These are phyloP conservation scores for Canna indica DNA, from an alignment of 176 grass and related monocot species.

Conservation along the genomic window DNA sequence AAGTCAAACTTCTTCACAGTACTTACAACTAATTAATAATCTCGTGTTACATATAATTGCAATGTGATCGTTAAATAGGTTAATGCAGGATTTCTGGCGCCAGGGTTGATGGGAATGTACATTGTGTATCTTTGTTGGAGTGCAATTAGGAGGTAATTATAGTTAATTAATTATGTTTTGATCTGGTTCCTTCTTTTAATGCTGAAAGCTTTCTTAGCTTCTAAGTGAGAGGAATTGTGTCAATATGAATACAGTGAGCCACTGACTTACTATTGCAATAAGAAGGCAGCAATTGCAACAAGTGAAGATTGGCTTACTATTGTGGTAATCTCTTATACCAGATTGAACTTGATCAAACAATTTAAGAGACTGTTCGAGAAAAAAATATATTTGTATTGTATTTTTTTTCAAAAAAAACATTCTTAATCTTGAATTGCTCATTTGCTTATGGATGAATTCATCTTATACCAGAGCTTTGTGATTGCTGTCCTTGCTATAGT, in stretches of 20 bases:
- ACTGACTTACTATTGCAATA: constrained; percentile 69
- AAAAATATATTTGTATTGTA: too few species aligned
- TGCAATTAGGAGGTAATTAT: constrained; percentile 75
- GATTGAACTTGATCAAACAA: neutral
- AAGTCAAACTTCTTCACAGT: neutral
- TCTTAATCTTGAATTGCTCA: too few species aligned
- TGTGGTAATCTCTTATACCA: constrained; percentile 29
- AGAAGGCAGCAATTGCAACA: constrained; percentile 51
- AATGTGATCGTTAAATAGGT: constrained; percentile 29
- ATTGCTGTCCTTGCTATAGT: constrained; percentile 81
- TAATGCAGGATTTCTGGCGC: constrained; percentile 66
- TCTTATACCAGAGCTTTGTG: constrained; percentile 59
- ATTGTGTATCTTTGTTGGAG: constrained; percentile 90
- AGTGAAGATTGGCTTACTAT: constrained; percentile 87
- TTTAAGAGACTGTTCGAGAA: too few species aligned
- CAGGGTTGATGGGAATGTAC: constrained; percentile 86
- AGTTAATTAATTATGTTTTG: neutral
- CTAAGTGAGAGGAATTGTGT: neutral
- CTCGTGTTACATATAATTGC: neutral
- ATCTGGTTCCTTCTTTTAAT: neutral
- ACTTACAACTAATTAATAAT: neutral
- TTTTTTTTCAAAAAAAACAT: too few species aligned
- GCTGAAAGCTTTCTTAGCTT: neutral
- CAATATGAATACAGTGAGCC: constrained; percentile 53
- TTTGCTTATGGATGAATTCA: neutral